A percentile compares a stretch with the other conserved stretches of the same genome.
Evolutionary conservation across 805 yeast genomes (phyloP).

Genomic region (Clavispora carvajalis): DNA sequence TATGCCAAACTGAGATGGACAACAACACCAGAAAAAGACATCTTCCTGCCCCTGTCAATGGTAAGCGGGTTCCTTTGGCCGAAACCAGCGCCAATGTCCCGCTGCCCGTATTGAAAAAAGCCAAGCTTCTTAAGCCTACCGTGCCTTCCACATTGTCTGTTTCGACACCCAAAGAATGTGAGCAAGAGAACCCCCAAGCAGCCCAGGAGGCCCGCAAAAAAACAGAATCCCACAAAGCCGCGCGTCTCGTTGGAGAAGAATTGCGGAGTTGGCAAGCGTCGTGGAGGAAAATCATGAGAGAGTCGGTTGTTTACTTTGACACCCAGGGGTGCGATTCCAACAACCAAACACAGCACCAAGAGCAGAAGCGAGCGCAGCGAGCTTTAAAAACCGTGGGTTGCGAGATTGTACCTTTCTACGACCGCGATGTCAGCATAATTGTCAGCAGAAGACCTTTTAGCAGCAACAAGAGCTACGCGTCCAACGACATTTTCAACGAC

Average conservation of each 20-base stretch:
- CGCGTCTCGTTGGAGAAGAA: conserved; percentile 40
- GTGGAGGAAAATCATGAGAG: conserved; percentile 59
- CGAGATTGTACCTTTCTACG: conserved; percentile 40
- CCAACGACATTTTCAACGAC: conserved; percentile 59
- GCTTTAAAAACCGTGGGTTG: conserved; percentile 48
- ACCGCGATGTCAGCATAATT: conserved; percentile 66
- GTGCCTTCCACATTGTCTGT: background rate
- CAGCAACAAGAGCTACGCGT: conserved; percentile 36
- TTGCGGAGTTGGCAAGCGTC: conserved; percentile 57
- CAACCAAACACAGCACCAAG: conserved; percentile 31
- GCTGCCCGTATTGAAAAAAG: conserved; percentile 30
- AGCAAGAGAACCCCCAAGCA: background rate
- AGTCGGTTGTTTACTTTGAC: conserved; percentile 59
- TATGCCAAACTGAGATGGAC: conserved; percentile 5
- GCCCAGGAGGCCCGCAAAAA: conserved; percentile 1
- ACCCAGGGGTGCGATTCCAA: conserved; percentile 36
- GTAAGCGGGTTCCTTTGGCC: conserved; percentile 30
- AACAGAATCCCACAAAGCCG: conserved; percentile 8
- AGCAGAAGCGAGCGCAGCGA: conserved; percentile 38
- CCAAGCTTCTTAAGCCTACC: conserved; percentile 13
- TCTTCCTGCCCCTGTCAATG: background rate
- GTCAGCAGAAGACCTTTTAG: conserved; percentile 57
- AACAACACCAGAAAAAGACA: conserved; percentile 4
- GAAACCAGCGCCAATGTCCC: conserved; percentile 39
- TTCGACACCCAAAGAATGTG: background rate